Conservation (phyloP, 225 moss, liverwort and hornwort genomes). For the Lunularia cruciata region DNA sequence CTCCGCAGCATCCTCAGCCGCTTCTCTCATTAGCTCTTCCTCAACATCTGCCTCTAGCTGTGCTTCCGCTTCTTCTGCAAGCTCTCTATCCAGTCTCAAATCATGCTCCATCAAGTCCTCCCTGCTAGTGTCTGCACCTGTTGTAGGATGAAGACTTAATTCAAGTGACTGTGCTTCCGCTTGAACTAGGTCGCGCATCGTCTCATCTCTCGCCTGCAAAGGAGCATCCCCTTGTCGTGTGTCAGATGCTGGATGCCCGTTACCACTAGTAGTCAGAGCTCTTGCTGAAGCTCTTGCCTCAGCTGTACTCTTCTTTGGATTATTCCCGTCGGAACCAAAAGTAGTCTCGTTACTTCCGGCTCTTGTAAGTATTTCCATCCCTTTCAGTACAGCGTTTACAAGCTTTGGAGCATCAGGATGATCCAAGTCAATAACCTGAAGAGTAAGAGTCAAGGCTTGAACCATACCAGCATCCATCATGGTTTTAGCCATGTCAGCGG, state of each 20-base stretch:
- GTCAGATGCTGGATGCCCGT: slow-evolving; percentile 54
- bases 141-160: slow-evolving; percentile 39
- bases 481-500: slow-evolving; percentile 89
- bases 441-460: slow-evolving; percentile 78
- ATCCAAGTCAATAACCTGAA: slow-evolving; percentile 89
- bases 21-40: slow-evolving; percentile 93
- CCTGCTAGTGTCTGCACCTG: slow-evolving; percentile 48
- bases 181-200: slow-evolving; percentile 69
- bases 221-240: slow-evolving; percentile 41
- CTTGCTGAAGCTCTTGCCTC: slow-evolving; percentile 56
- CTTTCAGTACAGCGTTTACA: slow-evolving; percentile 82
- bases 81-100: slow-evolving; percentile 67
- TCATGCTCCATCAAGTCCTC: slow-evolving; percentile 94
- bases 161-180: slow-evolving; percentile 50
- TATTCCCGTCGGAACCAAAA: slow-evolving; percentile 50
- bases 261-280: slow-evolving; percentile 26
- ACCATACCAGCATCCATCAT: slow-evolving; percentile 96
- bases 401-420: slow-evolving; percentile 95
- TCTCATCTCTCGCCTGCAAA: slow-evolving; percentile 63
- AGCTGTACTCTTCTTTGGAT: slow-evolving; percentile 49
- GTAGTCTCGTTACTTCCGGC: slow-evolving; percentile 62
- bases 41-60: slow-evolving; percentile 71
- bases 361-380: slow-evolving; percentile 81
- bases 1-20: slow-evolving; percentile 92
- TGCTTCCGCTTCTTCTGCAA: slow-evolving; percentile 60